Evolutionary conservation across 2,329 filamentous ascomycete species (phyloP).

Genomic region (Cladophialophora exuberans): DNA sequence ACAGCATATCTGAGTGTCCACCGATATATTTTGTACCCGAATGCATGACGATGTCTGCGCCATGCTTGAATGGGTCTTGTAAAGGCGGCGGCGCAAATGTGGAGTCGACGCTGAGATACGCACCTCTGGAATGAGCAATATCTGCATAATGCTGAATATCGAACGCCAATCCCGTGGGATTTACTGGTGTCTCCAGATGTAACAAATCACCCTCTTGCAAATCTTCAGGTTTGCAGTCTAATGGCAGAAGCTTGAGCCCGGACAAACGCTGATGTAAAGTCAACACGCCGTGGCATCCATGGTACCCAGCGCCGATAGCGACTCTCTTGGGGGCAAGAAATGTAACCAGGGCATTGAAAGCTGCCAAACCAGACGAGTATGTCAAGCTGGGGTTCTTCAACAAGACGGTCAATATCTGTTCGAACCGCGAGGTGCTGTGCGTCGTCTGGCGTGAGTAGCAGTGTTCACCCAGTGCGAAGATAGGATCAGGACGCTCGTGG

Average conservation of each 20-base stretch:
- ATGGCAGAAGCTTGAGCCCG: slow-evolving; percentile 70
- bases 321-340: slow-evolving; percentile 80
- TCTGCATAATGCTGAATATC: slow-evolving; percentile 72
- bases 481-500: slow-evolving; percentile 49
- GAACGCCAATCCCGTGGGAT: slow-evolving; percentile 82
- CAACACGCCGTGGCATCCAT: slow-evolving; percentile 89
- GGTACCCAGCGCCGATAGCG: slow-evolving; percentile 83
- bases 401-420: slow-evolving; percentile 76
- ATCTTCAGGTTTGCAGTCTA: slow-evolving; percentile 68
- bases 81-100: slow-evolving; percentile 92
- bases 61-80: slow-evolving; percentile 79
- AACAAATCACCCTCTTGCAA: slow-evolving; percentile 80
- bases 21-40: slow-evolving; percentile 95
- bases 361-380: slow-evolving; percentile 82
- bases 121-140: slow-evolving; percentile 72
- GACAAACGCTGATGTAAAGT: slow-evolving; percentile 73
- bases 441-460: slow-evolving; percentile 81
- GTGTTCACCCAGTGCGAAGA: slow-evolving; percentile 51
- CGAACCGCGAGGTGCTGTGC: slow-evolving; percentile 82
- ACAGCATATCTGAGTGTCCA: slow-evolving; percentile 91
- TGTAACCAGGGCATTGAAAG: slow-evolving; percentile 87
- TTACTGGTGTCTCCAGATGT: slow-evolving; percentile 90
- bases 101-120: slow-evolving; percentile 79
- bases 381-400: slow-evolving; percentile 71
- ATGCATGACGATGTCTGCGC: slow-evolving; percentile 88